These are phyloP conservation scores for Fagus sylvatica DNA, from an alignment of 306 rosid species.

Conservation along the genomic window DNA sequence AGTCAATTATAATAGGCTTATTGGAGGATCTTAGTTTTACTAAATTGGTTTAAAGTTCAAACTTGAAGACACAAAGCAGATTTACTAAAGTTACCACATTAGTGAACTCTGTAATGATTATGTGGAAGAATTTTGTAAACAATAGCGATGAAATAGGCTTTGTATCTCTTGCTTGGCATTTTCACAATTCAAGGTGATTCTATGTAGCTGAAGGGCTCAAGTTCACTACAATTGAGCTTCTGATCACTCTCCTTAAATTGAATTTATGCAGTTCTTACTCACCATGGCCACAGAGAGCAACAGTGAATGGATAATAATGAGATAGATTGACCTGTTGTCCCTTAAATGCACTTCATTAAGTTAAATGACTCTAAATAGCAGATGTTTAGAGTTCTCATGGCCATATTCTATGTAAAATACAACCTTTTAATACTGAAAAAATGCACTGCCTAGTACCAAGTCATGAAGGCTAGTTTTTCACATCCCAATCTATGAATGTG, in stretches of 20 bases:
- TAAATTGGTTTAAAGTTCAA: too few relatives aligned
- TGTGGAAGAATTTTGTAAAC: too few relatives aligned
- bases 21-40: too few relatives aligned
- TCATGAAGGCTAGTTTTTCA: background rate
- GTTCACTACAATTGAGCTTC: background rate
- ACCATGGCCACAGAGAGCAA: background rate
- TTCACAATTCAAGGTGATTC: background rate
- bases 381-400: background rate
- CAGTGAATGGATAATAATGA: too few relatives aligned
- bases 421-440: background rate
- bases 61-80: too few relatives aligned
- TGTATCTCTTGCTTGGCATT: background rate
- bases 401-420: background rate
- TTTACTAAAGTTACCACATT: too few relatives aligned
- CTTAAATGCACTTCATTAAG: background rate
- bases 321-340: background rate
- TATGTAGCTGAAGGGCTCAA: background rate
- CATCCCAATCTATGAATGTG: background rate
- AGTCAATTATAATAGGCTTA: too few relatives aligned
- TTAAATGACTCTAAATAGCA: background rate
- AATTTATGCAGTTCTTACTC: background rate
- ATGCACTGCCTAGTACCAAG: background rate
- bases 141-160: too few relatives aligned
- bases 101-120: too few relatives aligned
- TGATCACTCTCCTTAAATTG: background rate